Evolutionary conservation across 106 monocot genomes (phyloP), one percentile per base, ranked within the genome.

Genomic region (Narthecium ossifragum): DNA sequence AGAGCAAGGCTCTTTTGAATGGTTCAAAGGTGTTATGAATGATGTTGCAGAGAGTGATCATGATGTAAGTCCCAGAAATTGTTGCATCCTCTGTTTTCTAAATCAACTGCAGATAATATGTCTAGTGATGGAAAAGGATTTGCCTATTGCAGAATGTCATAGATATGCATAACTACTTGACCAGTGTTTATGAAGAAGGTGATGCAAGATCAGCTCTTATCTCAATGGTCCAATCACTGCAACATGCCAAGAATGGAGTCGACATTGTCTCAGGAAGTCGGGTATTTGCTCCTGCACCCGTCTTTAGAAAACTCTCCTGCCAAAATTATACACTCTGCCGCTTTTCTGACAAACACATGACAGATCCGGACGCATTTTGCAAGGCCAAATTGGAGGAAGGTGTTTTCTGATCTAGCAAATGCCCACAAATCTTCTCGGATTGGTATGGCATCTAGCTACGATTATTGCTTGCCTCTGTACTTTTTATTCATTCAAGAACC

Each of bases 161-260:
- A 59, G 94, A 96, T 41, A 78, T 90, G 83, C 94, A 96, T 61
- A 96, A 96, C 62, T 85, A 96, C 47, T 66, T 90, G 65, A 83
- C 86, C 12, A 86, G 90, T 31, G 94, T 96, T n/a, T 96, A 96
- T 54, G 83, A 86, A 71, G 90, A 94, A 73, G 94, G 83, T 6
- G 94, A 96, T 71, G 94, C 90, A 31, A 56, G 94, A n/a, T 96
- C 94, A 6, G 86, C 94, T 28, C 94, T 96, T 46, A 96, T 96
- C 50, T 83, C 80, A 22, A 96, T 86, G 86, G 75, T 90, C 57
- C 94, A 90, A 54, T 74, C 85, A 24, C 72, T 96, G 10, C 90
- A 96, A 25, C 80, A 90, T 66, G 90, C 94, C 23, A 96, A 96
- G 63, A 66, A 86, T 68, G 94, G 94, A 48, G 66, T 96, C n/a